Evolutionary conservation across 257 asterid genomes (phyloP), one percentile per base, ranked within the genome.

Genomic region (Echites panduratus): DNA sequence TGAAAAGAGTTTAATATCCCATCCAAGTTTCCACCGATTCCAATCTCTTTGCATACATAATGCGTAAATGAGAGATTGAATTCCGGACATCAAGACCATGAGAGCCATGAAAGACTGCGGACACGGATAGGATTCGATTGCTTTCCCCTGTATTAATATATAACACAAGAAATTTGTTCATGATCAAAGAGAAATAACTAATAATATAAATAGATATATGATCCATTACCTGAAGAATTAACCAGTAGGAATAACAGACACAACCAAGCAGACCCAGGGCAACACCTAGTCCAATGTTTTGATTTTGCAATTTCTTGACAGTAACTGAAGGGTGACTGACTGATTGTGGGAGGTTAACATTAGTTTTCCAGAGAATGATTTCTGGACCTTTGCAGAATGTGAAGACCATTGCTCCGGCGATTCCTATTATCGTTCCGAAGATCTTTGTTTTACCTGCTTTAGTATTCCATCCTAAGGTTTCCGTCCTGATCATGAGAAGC

Each of bases 331-430:
- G 82, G 44, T 77, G 81, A n/a, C 49, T 53, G 0, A 88, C 79
- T 14, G 57, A 62, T 50, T 79, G 75, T 16, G 88, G 78, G 22
- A 91, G 87, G 66, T 89, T 85, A 16, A 91, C 38, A 27, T 83
- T 77, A 9, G 92, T 83, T 47, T 75, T 61, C 85, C 93, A 82
- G 0, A 79, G 45, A 48, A 76, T 65, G 20, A 91, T 68, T 4
- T 73, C 79, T 4, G 89, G 88, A 0, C 98, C 97, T 82, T 83
- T 87, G 79, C 83, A 88, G 61, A 91, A 81, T 50, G 96, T 88
- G 78, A 93, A 82, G 17, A 91, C 77, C 96, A 85, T 89, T 14
- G 97, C 98, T 38, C 98, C 97, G 2, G 83, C 73, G 44, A 93
- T 75, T 22, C 96, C 90, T 10, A 91, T 0, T 7, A 85, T 0